Evolutionary conservation across 352 stramenopile genomes (phyloP), one percentile per base, ranked within the genome.

Genomic region (Phytophthora foliorum): DNA sequence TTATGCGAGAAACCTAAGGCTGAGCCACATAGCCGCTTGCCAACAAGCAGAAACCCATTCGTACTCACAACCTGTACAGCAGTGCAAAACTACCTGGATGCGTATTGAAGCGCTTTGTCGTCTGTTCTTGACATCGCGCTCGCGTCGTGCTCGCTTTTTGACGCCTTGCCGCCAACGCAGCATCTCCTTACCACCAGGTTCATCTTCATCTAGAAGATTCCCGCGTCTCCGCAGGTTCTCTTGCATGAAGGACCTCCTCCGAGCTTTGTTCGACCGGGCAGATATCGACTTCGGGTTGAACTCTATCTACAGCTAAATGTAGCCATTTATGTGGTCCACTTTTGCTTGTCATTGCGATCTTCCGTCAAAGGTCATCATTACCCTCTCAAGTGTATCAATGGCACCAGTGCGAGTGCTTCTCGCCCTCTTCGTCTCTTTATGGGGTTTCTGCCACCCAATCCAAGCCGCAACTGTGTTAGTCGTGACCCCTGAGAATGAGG

Each of bases 81-180:
- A 10, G n/a, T 49, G 51, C 13, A 17, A 29, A 59, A 19, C 29
- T 27, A 84, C 73, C 67, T 93, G 85, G 8, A 91, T 82, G 16
- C 68, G 52, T 4, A 61, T 86, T 17, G 74, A 80, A 6, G 85
- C 81, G 10, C 45, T 48, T 36, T 86, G 56, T 10, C 74, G 60
- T 1, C 60, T 69, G 6, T 59, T 68, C 9, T 78, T 81, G 31
- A 81, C 41, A 29, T 80, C 66, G 16, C 67, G 69, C 39, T 93
- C 91, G 9, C 74, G 75, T 36, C 52, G 55, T 13, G 80, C 81
- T 22, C 77, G 76, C 6, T 77, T 60, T 27, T 77, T 56, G n/a
- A 91, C 69, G 0, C 77, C 77, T 64, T 89, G 75, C n/a, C 81
- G 63, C 82, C 84, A 92, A 17, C 79, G 57, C 13, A 70, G 63